phyloP scores from a whole-genome alignment of 106 monocot species.

The Gastrodia elata region DNA sequence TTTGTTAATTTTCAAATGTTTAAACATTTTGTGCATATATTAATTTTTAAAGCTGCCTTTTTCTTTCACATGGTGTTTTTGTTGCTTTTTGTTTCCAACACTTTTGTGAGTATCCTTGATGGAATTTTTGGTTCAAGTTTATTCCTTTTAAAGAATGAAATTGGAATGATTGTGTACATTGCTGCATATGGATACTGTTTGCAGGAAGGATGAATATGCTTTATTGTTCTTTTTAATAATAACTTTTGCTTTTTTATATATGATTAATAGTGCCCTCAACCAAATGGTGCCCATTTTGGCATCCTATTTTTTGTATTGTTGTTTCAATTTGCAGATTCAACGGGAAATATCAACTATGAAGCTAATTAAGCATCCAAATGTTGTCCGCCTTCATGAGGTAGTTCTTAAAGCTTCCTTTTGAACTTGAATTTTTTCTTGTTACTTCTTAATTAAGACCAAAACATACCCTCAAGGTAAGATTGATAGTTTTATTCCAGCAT shows the following conservation, averaged over 20 bases:
- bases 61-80: neutral
- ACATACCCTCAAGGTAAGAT: neutral
- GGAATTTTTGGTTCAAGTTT: neutral
- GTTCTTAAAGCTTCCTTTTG: neutral
- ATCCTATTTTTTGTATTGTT: neutral
- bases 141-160: neutral
- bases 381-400: constrained; percentile 60
- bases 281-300: neutral
- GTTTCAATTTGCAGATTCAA: constrained; percentile 38
- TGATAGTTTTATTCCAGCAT: neutral
- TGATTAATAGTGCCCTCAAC: neutral
- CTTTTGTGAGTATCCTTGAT: neutral
- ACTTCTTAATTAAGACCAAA: neutral
- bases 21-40: neutral
- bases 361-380: constrained; percentile 68
- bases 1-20: neutral
- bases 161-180: neutral
- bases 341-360: constrained; percentile 70
- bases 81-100: neutral
- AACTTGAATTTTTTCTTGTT: neutral
- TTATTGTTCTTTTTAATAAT: neutral
- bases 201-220: neutral
- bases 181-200: neutral
- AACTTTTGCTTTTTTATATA: neutral
- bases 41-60: neutral